Base-by-base conservation (phyloP, 129 eudicot species). In the Pseudognaphalium luteoalbum region DNA sequence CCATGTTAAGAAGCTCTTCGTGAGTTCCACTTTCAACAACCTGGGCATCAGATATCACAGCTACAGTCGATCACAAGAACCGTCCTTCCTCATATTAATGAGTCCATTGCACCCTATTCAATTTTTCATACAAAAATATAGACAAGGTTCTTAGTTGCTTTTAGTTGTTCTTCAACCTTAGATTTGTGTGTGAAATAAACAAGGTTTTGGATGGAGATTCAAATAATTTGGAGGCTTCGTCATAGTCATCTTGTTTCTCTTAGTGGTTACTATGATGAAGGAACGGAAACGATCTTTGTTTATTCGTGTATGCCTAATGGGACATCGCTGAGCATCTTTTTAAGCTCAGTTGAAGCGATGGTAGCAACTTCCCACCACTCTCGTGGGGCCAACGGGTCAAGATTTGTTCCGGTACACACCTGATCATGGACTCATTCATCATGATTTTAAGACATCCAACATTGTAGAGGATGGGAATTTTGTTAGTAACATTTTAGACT, bases 81-180 rank as follows among this genome's bases (percentile, higher is more conserved):
- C 15, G 96, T 89, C 80, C 92, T 83, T 52, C 96, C 96, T 62
- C 74, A 73, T 91, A 89, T 89, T 58, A 89, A 72, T 9, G 88
- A 85, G 47, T 89, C 96, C 96, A 89, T 87, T 21, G 96, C 96
- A 83, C 87, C 92, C 92, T 89, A n/a, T 33, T 54, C 28, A 76
- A n/a, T n/a, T n/a, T n/a, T n/a, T n/a, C n/a, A n/a, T n/a, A n/a
- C n/a, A n/a, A n/a, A n/a, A n/a, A n/a, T n/a, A n/a, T n/a, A n/a
- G n/a, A n/a, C n/a, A n/a, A n/a, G n/a, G n/a, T n/a, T n/a, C n/a
- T n/a, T n/a, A n/a, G n/a, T n/a, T n/a, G n/a, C n/a, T n/a, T n/a
- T n/a, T n/a, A n/a, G n/a, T n/a, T n/a, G n/a, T n/a, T n/a, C n/a
- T n/a, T n/a, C n/a, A n/a, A n/a, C n/a, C n/a, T n/a, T n/a, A n/a